Conservation (phyloP, 1,284 basidiomycete genomes). For the Trichosporon faecale region DNA sequence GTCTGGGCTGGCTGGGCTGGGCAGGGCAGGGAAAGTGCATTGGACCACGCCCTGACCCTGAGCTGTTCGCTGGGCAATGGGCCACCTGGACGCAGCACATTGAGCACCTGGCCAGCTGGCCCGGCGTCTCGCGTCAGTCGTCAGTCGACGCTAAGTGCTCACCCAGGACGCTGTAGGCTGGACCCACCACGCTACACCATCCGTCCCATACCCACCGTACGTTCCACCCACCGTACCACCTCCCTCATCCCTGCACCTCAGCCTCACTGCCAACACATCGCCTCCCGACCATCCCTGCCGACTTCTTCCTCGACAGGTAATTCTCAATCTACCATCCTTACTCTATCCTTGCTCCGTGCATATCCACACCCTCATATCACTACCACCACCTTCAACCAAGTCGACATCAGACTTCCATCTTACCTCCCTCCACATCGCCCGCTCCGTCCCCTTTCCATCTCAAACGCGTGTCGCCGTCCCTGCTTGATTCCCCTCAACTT, state of each 20-base stretch:
- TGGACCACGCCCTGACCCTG: neutral
- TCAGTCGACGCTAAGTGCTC: neutral
- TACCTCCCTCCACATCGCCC: neutral
- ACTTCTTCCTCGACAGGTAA: neutral
- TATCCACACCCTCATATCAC: neutral
- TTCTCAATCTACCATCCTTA: neutral
- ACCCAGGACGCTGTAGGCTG: too few relatives aligned
- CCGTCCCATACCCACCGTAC: neutral
- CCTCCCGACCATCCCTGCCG: neutral
- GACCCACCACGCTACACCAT: neutral
- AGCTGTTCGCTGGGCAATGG: neutral
- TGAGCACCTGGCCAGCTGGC: too few relatives aligned
- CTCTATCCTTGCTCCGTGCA: constrained; percentile 5
- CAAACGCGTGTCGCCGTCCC: constrained; percentile 9
- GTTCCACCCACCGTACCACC: neutral
- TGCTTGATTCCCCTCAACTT: constrained; percentile 6
- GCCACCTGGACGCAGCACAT: too few relatives aligned
- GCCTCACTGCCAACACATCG: constrained; percentile 6
- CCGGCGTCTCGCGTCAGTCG: neutral
- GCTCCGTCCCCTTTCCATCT: neutral
- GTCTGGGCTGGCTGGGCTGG: too few relatives aligned
- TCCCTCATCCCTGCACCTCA: neutral
- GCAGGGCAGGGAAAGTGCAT: constrained; percentile 6
- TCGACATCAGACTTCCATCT: too few relatives aligned
- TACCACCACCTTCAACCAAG: neutral